Evolutionary conservation across 495 filamentous ascomycete genomes (phyloP), one percentile per base, ranked within the genome.

Genomic region (Hyaloscypha finlandica): DNA sequence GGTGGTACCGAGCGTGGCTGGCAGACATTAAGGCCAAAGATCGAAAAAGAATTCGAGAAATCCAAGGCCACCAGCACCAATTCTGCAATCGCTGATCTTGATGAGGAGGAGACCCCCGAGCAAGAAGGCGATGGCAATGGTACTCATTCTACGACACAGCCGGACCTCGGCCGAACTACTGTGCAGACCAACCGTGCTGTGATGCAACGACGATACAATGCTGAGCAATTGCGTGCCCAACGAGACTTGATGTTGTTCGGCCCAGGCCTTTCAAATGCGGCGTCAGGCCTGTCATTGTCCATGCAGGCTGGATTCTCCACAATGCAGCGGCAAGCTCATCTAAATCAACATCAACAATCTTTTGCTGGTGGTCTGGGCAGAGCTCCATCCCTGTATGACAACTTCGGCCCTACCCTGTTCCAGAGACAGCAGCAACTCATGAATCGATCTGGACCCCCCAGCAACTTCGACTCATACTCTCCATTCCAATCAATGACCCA

Each of bases 1-100:
- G 30, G 32, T 39, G 72, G 72, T 55, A 70, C 70, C 6, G 72
- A 74, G 32, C 72, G 72, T 30, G 71, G 68, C 30, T 76, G 68
- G 71, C 65, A 63, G 53, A 59, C 66, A 9, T 51, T 70, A 63
- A 74, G 70, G 60, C 68, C 67, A 9, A 74, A 74, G 63, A 74
- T 74, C 56, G 63, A 57, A 37, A 59, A 54, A 39, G 72, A 69
- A 42, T 74, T 65, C 61, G 66, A 73, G 16, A 51, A 58, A 6
- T 45, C 22, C 16, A 39, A 63, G 51, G 20, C 48, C 16, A 42
- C 6, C 22, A 20, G 29, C 5, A 48, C 33, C 31, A 68, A 59
- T 33, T 1, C 29, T 8, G 45, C 25, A 51, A 45, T n/a, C 20
- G 59, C 39, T 31, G 51, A 25, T 16, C n/a, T 31, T 29, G 54